Evolutionary conservation across 208 protist genomes (phyloP).

Genomic region (Trypanosoma lewisi): DNA sequence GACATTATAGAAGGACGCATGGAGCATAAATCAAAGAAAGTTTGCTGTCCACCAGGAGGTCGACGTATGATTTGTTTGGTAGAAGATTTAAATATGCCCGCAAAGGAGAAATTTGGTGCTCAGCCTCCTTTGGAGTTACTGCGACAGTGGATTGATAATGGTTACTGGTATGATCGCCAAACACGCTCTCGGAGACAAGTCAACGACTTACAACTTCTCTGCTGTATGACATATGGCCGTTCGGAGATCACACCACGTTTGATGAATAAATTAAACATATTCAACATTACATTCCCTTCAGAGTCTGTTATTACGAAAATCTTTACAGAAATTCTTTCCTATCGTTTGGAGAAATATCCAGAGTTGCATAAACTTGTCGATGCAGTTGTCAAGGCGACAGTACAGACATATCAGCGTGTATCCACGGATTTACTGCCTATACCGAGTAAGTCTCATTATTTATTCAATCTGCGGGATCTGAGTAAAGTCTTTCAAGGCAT

Average conservation of each 20-base stretch:
- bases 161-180: constrained; percentile 96
- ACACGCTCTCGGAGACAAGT: constrained; percentile 93
- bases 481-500: constrained; percentile 98
- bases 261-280: constrained; percentile 93
- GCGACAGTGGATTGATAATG: constrained; percentile 97
- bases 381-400: constrained; percentile 91
- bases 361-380: constrained; percentile 92
- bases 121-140: constrained; percentile 97
- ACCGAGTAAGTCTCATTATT: constrained; percentile 97
- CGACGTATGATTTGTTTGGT: constrained; percentile 96
- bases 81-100: constrained; percentile 99
- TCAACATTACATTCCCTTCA: constrained; percentile 96
- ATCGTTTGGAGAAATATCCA: constrained; percentile 91
- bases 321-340: constrained; percentile 93
- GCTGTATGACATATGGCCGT: constrained; percentile 97
- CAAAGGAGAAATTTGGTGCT: constrained; percentile 96
- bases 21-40: constrained; percentile 96
- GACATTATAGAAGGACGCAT: constrained; percentile 96
- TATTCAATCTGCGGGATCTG: constrained; percentile 98
- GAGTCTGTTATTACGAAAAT: constrained; percentile 94
- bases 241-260: constrained; percentile 93
- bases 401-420: constrained; percentile 94
- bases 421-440: constrained; percentile 93
- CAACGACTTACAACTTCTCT: constrained; percentile 96
- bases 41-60: constrained; percentile 92